phyloP scores from a whole-genome alignment of 257 asterid genomes.

The Scutellaria galericulata region DNA sequence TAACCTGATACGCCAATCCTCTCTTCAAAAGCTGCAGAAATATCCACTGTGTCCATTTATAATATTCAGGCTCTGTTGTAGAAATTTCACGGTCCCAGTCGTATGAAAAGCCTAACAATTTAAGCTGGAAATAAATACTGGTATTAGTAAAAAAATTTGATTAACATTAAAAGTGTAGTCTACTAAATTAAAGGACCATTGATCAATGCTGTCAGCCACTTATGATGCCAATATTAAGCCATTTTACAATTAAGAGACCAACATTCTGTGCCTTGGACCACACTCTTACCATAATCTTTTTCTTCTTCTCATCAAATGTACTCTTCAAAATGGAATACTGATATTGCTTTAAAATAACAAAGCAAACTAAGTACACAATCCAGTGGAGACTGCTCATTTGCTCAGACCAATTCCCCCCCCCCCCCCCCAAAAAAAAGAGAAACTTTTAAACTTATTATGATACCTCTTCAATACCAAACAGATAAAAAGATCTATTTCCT shows the following conservation, averaged over 20 bases:
- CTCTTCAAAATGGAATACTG: not conserved
- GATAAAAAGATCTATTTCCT: not conserved
- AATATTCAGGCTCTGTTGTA: constrained; percentile 94
- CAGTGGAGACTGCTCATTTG: not conserved
- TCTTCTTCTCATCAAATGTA: constrained; percentile 1
- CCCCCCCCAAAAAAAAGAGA: not conserved
- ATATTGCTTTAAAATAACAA: not conserved
- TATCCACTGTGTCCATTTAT: constrained; percentile 99
- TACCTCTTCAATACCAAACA: too few species aligned
- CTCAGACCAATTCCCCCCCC: not conserved
- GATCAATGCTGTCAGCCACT: not conserved
- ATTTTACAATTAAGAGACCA: not conserved
- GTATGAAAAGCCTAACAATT: constrained; percentile 89
- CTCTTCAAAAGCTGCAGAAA: constrained; percentile 93
- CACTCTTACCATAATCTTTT: constrained; percentile 15
- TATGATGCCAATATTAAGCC: constrained; percentile 21
- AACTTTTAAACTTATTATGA: not conserved
- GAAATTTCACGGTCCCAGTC: constrained; percentile 99
- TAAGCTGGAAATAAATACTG: constrained; percentile 66
- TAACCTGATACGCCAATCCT: constrained; percentile 96
- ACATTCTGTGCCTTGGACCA: not conserved
- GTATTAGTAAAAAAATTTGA: constrained; percentile 37
- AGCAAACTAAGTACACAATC: not conserved
- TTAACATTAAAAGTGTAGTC: not conserved
- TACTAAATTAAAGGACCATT: not conserved